Conservation (phyloP, 768 basidiomycete genomes). For the Nidularia pulvinata region DNA sequence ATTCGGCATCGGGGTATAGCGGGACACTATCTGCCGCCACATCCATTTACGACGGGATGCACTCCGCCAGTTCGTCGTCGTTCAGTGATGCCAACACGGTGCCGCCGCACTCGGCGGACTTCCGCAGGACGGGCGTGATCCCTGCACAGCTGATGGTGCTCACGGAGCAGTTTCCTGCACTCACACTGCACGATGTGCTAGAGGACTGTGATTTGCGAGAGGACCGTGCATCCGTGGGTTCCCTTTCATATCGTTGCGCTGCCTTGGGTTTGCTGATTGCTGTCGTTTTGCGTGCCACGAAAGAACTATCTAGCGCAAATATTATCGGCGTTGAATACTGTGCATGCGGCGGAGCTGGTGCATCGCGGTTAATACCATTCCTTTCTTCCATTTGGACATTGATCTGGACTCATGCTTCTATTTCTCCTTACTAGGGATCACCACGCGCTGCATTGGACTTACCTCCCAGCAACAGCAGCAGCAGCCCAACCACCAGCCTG, state of each 20-base stretch:
- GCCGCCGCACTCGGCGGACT: background rate
- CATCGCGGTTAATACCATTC: slow-evolving; percentile 54
- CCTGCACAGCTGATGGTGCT: slow-evolving; percentile 63
- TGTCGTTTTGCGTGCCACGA: too few species aligned
- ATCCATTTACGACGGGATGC: background rate
- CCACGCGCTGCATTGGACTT: slow-evolving; percentile 60
- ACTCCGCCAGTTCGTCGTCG: background rate
- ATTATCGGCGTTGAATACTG: slow-evolving; percentile 62
- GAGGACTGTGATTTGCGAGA: slow-evolving; percentile 77
- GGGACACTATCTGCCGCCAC: background rate
- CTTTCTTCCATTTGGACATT: background rate
- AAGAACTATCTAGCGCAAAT: slow-evolving; percentile 50
- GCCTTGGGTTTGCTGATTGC: too few species aligned
- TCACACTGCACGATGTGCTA: slow-evolving; percentile 74
- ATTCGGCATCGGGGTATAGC: background rate
- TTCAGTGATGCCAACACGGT: background rate
- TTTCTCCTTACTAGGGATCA: slow-evolving; percentile 43
- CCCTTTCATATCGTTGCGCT: background rate
- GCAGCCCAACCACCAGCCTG: slow-evolving; percentile 28
- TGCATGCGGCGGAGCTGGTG: slow-evolving; percentile 65
- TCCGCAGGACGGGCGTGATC: background rate
- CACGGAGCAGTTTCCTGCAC: slow-evolving; percentile 66
- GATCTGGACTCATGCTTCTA: background rate
- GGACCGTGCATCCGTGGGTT: slow-evolving; percentile 63
- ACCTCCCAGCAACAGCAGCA: slow-evolving; percentile 41